Conservation (phyloP, 1,284 basidiomycete species). For the Sporisorium reilianum region DNA sequence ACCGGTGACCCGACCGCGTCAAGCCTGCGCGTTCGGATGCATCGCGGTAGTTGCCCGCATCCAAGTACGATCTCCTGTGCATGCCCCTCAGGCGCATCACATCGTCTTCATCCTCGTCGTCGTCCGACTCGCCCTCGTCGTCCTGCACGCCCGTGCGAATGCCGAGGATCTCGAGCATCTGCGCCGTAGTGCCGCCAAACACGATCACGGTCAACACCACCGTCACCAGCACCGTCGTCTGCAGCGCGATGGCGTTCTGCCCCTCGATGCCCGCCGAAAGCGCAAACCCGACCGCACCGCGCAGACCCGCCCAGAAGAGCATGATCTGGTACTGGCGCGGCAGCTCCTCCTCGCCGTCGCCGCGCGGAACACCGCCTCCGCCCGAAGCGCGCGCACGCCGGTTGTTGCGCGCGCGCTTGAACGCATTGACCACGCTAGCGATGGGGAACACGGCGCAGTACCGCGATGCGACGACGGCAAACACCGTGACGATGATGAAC, state of each 20-base stretch:
- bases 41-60: conserved; percentile 30
- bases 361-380: conserved; percentile 45
- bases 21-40: conserved; percentile 39
- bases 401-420: conserved; percentile 85
- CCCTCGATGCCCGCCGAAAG: conserved; percentile 95
- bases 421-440: conserved; percentile 91
- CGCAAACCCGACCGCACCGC: conserved; percentile 96
- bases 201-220: conserved; percentile 94
- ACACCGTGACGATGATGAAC: conserved; percentile 77
- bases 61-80: conserved; percentile 32
- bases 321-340: conserved; percentile 68
- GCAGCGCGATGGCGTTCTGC: conserved; percentile 86
- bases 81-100: conserved; percentile 40
- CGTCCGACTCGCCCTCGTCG: conserved; percentile 78
- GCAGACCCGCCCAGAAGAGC: conserved; percentile 97
- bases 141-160: conserved; percentile 87
- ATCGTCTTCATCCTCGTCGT: conserved; percentile 53
- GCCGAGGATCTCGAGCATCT: conserved; percentile 97
- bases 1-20: conserved; percentile 25
- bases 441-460: conserved; percentile 97
- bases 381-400: conserved; percentile 46
- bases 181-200: conserved; percentile 94
- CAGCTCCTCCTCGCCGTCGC: conserved; percentile 53
- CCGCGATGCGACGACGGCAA: conserved; percentile 91
- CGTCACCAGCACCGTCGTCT: conserved; percentile 93